Base-by-base conservation (phyloP, 768 basidiomycete species). In the Serendipita indica region DNA sequence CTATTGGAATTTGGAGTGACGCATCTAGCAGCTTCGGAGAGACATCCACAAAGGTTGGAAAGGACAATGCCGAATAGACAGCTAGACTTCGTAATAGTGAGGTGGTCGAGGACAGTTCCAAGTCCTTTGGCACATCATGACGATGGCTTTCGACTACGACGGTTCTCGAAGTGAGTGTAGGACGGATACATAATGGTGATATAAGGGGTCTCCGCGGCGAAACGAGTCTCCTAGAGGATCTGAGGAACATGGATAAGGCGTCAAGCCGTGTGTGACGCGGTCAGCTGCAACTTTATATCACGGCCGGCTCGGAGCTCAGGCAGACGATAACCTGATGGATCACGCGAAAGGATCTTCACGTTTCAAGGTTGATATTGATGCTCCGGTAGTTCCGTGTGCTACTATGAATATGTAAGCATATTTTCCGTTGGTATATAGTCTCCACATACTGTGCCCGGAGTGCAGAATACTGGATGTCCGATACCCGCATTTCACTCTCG, bases 21-120 rank as follows among this genome's bases (percentile, higher is more conserved):
- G 75, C 68, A 12, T 77, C 70, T 39, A 96, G 73, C 25, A 92
- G 70, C 45, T 69, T 68, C 0, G 89, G 89, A 0, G 89, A 80
- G 60, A 78, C 70, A 65, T 93, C 86, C 28, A 94, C 84, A 12
- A 96, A 71, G 0, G 73, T 63, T 2, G 91, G 86, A 22, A 86
- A 72, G 3, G 89, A 89, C 66, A 83, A 86, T 68, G 88, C 75
- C 3, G 84, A 75, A 72, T 86, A 94, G 28, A 94, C 90, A 32
- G 84, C 67, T 65, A 92, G 94, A 1, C 88, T 72, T 35, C 90
- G 79, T 46, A 88, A 60, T 20, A 87, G 76, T 1, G 72, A 63
- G 20, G 65, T 20, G 12, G 45, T 46, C 12, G 45, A 25, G 14
- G 45, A 14, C 12, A 46, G 45, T 12, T 10, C 16, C 12, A 46